Percentiles rank a stretch among this genome's conserved stretches.
These are phyloP conservation scores for Taiozyma sp. DNA, from an alignment of 1,139 yeast genomes.

Conservation along the genomic window DNA sequence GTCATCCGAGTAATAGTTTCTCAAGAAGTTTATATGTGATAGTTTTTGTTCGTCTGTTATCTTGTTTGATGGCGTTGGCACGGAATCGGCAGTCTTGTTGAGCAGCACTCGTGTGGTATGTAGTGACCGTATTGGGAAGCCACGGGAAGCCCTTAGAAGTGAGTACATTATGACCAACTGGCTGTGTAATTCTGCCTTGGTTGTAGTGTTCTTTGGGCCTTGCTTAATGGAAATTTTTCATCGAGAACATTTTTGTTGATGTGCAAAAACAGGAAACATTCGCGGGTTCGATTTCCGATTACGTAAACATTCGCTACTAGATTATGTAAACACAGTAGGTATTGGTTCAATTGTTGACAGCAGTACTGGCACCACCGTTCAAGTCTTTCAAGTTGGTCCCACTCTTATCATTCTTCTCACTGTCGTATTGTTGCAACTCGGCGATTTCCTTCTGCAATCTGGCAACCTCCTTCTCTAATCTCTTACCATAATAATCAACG, in stretches of 20 bases:
- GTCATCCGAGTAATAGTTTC: conserved; percentile 72
- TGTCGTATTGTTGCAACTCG: conserved; percentile 32
- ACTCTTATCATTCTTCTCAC: neutral
- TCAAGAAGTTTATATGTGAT: conserved; percentile 55
- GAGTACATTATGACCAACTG: conserved; percentile 3
- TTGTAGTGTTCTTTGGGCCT: neutral
- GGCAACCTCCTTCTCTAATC: conserved; percentile 78
- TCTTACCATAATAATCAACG: conserved; percentile 84
- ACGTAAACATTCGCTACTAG: neutral
- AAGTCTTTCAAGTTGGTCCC: neutral
- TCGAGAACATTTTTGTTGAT: neutral
- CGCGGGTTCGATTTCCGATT: neutral
- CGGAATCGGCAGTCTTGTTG: conserved; percentile 1
- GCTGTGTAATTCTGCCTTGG: neutral
- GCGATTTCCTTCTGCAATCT: conserved; percentile 67
- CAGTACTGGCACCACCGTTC: neutral
- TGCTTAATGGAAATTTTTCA: neutral
- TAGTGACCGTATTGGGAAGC: conserved; percentile 4
- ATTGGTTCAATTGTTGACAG: neutral
- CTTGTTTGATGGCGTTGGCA: neutral
- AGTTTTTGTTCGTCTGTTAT: conserved; percentile 10
- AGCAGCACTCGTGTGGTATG: conserved; percentile 4
- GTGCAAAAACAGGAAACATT: neutral
- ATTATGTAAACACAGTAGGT: no score
- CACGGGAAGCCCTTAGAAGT: conserved; percentile 1